Evolutionary conservation across 129 eudicot genomes (phyloP).

Genomic region (sunflower (Helianthus annuus)): HanXRQr2.0-SUNRISE NC_035440.2:23838919-23839418

Average conservation of each 20-base stretch:
- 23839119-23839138: conserved; percentile 39
- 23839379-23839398: background rate
- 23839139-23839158: conserved; percentile 24
- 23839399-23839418: background rate
- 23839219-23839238: conserved; percentile 26
- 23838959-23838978: conserved; percentile 98
- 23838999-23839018: conserved; percentile 57
- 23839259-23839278: conserved; percentile 26
- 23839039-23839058: conserved; percentile 28
- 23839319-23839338: conserved; percentile 7
- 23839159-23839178: conserved; percentile 28
- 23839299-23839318: conserved; percentile 12
- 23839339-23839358: conserved; percentile 18
- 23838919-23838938: conserved; percentile 93
- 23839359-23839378: conserved; percentile 5
- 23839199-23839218: background rate
- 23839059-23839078: background rate
- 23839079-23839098: conserved; percentile 38
- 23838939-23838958: conserved; percentile 98
- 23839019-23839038: conserved; percentile 22
- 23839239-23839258: conserved; percentile 24
- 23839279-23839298: conserved; percentile 27
- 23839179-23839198: background rate
- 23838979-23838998: conserved; percentile 96
- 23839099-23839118: conserved; percentile 45